Percentiles rank a stretch among this genome's conserved stretches.
These are phyloP conservation scores for Nakaseomyces bracarensis DNA, from an alignment of 1,139 yeast genomes.

Conservation along the genomic window DNA sequence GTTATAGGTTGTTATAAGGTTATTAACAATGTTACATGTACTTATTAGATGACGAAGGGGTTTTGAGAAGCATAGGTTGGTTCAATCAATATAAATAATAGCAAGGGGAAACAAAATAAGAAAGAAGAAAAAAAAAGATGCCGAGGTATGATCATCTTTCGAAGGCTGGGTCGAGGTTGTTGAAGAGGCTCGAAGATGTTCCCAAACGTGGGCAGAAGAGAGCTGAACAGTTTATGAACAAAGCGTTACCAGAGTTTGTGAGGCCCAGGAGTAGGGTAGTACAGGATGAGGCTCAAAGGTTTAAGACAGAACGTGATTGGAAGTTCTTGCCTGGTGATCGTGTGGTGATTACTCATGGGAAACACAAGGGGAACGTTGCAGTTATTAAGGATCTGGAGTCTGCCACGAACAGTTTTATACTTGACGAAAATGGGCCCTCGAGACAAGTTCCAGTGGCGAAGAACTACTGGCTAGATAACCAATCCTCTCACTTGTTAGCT, in stretches of 20 bases:
- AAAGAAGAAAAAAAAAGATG: not conserved
- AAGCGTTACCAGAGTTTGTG: constrained; percentile 32
- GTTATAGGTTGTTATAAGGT: too few species aligned
- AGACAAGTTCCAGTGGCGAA: constrained; percentile 54
- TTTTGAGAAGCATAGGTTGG: too few species aligned
- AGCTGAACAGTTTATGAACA: constrained; percentile 25
- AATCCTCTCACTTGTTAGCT: constrained; percentile 55
- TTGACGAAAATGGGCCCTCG: constrained; percentile 52
- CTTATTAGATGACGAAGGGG: too few species aligned
- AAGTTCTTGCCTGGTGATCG: constrained; percentile 54
- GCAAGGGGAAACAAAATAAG: not conserved
- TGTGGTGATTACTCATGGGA: constrained; percentile 60
- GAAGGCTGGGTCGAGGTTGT: constrained; percentile 27
- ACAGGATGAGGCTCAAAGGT: constrained; percentile 33
- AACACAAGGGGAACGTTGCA: constrained; percentile 63
- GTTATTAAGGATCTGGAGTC: constrained; percentile 42
- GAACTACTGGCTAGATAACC: constrained; percentile 65
- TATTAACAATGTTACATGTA: too few species aligned
- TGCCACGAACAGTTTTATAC: constrained; percentile 44
- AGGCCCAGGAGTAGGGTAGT: constrained; percentile 27
- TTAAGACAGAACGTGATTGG: constrained; percentile 39
- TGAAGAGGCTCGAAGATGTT: constrained; percentile 18
- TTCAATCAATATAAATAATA: too few species aligned
- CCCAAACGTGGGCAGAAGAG: constrained; percentile 23
- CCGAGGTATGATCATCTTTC: constrained; percentile 23